Evolutionary conservation across 306 rosid genomes (phyloP).

Genomic region (Boehmeria nivea): DNA sequence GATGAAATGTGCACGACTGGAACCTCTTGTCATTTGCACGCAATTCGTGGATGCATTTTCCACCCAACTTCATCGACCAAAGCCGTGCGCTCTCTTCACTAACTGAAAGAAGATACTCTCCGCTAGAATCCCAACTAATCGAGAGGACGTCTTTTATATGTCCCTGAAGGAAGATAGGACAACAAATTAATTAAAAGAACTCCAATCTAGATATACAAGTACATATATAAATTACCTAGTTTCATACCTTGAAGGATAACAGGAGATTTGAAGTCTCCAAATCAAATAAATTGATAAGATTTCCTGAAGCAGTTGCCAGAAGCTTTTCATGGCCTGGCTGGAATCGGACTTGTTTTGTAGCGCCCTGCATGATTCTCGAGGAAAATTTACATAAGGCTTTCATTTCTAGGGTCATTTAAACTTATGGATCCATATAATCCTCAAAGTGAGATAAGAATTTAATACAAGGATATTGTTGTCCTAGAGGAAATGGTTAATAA

Average conservation of each 20-base stretch:
- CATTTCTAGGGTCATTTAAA: neutral
- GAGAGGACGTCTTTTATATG: constrained; percentile 50
- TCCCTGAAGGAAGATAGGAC: constrained; percentile 28
- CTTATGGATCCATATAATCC: constrained; percentile 1
- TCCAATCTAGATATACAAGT: neutral
- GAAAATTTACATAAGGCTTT: neutral
- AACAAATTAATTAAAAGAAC: constrained; percentile 10
- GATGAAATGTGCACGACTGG: constrained; percentile 62
- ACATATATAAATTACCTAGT: neutral
- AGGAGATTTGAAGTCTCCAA: constrained; percentile 23
- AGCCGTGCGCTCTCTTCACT: constrained; percentile 53
- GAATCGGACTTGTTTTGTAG: constrained; percentile 52
- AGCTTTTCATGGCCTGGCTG: constrained; percentile 42
- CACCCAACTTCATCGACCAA: constrained; percentile 37
- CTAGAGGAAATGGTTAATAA: too few species aligned
- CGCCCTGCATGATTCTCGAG: constrained; percentile 40
- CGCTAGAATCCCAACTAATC: constrained; percentile 53
- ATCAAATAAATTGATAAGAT: constrained; percentile 40
- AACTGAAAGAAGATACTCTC: constrained; percentile 50
- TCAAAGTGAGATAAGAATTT: neutral
- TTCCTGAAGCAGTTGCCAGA: constrained; percentile 47
- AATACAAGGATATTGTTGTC: too few species aligned
- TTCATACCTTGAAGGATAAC: constrained; percentile 28
- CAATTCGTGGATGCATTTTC: constrained; percentile 43
- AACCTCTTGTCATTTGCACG: constrained; percentile 46